Conservation (phyloP, 208 protist species). For the Leishmania mexicana region DNA sequence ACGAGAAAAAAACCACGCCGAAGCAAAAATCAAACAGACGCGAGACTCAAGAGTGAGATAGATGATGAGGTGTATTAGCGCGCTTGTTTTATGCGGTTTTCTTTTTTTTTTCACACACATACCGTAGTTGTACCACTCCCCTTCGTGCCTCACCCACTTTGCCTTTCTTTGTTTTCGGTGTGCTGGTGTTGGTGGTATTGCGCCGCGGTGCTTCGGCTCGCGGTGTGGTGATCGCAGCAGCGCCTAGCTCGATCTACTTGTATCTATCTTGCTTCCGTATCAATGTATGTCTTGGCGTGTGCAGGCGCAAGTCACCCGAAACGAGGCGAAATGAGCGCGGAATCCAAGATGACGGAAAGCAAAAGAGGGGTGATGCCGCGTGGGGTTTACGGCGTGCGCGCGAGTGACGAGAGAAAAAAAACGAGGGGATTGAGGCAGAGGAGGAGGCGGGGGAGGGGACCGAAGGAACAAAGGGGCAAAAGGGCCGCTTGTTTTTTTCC, state of each 20-base stretch:
- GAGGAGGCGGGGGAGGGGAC: not conserved
- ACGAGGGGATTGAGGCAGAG: not conserved
- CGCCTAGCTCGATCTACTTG: not conserved
- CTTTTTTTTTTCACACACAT: constrained; percentile 4
- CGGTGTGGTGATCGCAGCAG: not conserved
- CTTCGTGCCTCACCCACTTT: not conserved
- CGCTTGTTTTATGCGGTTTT: constrained; percentile 14
- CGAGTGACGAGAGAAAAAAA: constrained; percentile 1
- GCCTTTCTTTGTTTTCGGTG: constrained; percentile 5
- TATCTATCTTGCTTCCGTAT: not conserved
- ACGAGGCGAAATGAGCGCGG: not conserved
- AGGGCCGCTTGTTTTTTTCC: not conserved
- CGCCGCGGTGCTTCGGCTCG: not conserved
- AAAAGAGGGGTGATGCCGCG: not conserved
- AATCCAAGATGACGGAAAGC: not conserved
- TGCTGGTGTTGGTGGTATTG: not conserved
- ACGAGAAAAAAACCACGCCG: not conserved
- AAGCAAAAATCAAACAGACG: not conserved
- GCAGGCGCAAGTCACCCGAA: not conserved
- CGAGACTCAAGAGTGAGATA: not conserved
- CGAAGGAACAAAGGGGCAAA: not conserved
- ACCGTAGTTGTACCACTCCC: not conserved
- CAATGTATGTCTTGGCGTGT: constrained; percentile 8
- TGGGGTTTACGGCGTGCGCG: not conserved
- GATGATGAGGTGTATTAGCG: constrained; percentile 2